Conservation (phyloP, 192 early-diverging fungal genomes). For the Geranomyces michiganensis region DNA sequence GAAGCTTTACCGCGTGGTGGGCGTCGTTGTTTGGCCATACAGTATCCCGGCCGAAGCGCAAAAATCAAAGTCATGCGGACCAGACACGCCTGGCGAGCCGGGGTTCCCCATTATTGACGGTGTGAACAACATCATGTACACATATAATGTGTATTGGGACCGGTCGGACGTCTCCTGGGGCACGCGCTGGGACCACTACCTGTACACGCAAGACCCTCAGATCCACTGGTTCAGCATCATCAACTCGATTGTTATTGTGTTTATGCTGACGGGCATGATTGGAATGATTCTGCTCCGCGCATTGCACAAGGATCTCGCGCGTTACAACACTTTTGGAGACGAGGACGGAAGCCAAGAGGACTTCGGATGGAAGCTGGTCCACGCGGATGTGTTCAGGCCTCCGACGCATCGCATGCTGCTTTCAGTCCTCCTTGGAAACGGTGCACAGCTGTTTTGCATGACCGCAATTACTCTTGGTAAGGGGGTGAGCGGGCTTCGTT, state of each 20-base stretch:
- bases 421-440: conserved; percentile 59
- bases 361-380: conserved; percentile 69
- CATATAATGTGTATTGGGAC: conserved; percentile 55
- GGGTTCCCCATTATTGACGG: conserved; percentile 15
- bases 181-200: conserved; percentile 53
- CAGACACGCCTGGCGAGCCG: background rate
- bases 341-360: conserved; percentile 64
- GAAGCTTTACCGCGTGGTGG: conserved; percentile 74
- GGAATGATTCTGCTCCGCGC: conserved; percentile 60
- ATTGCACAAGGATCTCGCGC: conserved; percentile 61
- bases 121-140: conserved; percentile 43
- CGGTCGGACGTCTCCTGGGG: conserved; percentile 53
- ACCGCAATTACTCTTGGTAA: conserved; percentile 54
- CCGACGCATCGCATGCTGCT: conserved; percentile 51
- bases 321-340: conserved; percentile 56
- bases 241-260: conserved; percentile 62
- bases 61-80: background rate
- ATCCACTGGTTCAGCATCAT: conserved; percentile 68
- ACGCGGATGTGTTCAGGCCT: conserved; percentile 64
- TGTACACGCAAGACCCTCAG: conserved; percentile 46
- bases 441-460: conserved; percentile 61
- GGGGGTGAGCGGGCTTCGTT: too few species aligned
- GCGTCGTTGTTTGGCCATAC: conserved; percentile 74
- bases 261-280: conserved; percentile 63
- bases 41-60: conserved; percentile 40